phyloP scores from a whole-genome alignment of 495 filamentous ascomycete genomes.

The Aspergillus sclerotioniger region DNA sequence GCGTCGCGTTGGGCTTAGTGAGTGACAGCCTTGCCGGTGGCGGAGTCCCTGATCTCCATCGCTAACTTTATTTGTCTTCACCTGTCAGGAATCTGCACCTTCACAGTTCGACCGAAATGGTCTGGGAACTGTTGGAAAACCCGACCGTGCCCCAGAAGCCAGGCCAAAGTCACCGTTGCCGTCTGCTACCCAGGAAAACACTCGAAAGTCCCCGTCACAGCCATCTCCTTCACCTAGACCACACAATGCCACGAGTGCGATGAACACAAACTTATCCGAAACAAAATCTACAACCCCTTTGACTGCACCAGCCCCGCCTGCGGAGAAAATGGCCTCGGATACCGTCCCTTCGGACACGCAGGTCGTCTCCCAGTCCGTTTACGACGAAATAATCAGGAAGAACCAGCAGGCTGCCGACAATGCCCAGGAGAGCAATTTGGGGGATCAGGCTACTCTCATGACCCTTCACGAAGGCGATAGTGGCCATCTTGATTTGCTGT shows the following conservation, averaged over 20 bases:
- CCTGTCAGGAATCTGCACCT: slow-evolving; percentile 31
- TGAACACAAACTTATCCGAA: slow-evolving; percentile 13
- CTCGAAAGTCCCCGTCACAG: slow-evolving; percentile 9
- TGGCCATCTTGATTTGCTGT: slow-evolving; percentile 49
- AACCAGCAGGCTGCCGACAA: slow-evolving; percentile 32
- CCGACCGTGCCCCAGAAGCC: neutral
- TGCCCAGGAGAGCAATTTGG: slow-evolving; percentile 19
- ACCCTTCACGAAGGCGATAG: slow-evolving; percentile 47
- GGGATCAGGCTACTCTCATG: slow-evolving; percentile 35
- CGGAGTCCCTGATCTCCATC: slow-evolving; percentile 27
- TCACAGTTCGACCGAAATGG: slow-evolving; percentile 23
- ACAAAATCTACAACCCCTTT: neutral
- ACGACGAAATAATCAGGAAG: slow-evolving; percentile 43
- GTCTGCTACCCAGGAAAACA: slow-evolving; percentile 1
- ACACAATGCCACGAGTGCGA: slow-evolving; percentile 22
- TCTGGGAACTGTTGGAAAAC: slow-evolving; percentile 12
- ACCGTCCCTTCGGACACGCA: slow-evolving; percentile 49
- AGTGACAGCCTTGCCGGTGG: slow-evolving; percentile 31
- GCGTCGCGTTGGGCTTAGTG: slow-evolving; percentile 48
- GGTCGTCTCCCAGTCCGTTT: slow-evolving; percentile 52
- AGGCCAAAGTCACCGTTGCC: slow-evolving; percentile 1
- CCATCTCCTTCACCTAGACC: neutral
- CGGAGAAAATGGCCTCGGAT: slow-evolving; percentile 35
- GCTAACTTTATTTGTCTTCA: slow-evolving; percentile 27
- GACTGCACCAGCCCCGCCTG: slow-evolving; percentile 10